Conservation (phyloP, 768 basidiomycete genomes). For the Mycena latifolia region DNA sequence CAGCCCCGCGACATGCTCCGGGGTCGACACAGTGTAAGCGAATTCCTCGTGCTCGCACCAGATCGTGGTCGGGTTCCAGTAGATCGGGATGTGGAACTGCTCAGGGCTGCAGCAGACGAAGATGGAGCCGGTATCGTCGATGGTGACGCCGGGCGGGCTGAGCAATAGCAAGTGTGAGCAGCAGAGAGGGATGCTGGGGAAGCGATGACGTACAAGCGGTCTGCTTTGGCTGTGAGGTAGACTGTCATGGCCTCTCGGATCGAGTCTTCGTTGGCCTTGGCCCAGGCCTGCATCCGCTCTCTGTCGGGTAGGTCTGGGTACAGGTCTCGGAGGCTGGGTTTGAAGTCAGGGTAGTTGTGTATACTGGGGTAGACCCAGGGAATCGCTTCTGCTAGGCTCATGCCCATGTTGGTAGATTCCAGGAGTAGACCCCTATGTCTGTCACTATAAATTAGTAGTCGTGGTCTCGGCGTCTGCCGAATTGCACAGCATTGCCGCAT, state of each 20-base stretch:
- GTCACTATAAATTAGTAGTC: too few species aligned
- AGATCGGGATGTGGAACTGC: constrained; percentile 1
- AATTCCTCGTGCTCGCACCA: constrained; percentile 2
- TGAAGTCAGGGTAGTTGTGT: neutral
- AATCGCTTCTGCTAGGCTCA: constrained; percentile 1
- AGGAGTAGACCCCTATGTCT: constrained; percentile 1
- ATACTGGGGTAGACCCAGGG: neutral
- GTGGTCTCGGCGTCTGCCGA: too few species aligned
- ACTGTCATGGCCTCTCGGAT: constrained; percentile 3
- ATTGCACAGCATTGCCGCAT: too few species aligned
- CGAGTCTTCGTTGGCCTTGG: neutral
- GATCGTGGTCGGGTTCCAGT: constrained; percentile 8
- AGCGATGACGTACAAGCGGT: constrained; percentile 1
- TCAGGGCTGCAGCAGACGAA: neutral
- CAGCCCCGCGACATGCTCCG: constrained; percentile 10
- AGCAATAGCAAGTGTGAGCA: neutral
- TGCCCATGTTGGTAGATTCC: constrained; percentile 1
- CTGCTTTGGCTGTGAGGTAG: neutral
- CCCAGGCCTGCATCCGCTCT: constrained; percentile 3
- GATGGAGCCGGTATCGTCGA: constrained; percentile 7
- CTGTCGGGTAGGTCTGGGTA: neutral
- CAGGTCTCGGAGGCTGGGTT: neutral
- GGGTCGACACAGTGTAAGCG: neutral
- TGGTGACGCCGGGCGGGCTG: constrained; percentile 11
- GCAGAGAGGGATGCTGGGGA: neutral